These are phyloP conservation scores for Aspergillus diversus DNA, from an alignment of 495 filamentous ascomycete genomes.

Conservation along the genomic window DNA sequence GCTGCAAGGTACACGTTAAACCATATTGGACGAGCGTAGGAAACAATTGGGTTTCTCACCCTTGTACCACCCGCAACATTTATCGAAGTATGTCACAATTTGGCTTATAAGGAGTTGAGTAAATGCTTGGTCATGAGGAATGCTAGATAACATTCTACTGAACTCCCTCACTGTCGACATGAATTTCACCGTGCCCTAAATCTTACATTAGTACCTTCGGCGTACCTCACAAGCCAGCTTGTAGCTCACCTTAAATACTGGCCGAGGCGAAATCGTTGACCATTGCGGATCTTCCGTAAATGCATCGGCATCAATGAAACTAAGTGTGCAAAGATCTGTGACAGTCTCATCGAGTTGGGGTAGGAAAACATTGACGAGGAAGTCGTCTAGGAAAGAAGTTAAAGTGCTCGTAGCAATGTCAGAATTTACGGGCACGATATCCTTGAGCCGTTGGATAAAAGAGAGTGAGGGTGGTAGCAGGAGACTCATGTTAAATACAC, in stretches of 20 bases:
- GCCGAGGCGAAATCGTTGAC: conserved; percentile 72
- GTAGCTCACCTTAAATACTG: conserved; percentile 73
- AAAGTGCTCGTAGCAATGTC: conserved; percentile 86
- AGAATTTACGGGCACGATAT: conserved; percentile 81
- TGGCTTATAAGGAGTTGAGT: conserved; percentile 87
- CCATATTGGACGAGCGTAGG: not conserved
- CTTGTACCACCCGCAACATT: conserved; percentile 90
- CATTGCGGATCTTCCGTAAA: conserved; percentile 89
- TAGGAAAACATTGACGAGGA: conserved; percentile 96
- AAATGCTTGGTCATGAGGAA: conserved; percentile 96
- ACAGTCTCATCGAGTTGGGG: conserved; percentile 96
- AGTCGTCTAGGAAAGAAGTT: conserved; percentile 96
- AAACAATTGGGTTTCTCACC: conserved; percentile 37
- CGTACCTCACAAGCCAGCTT: not conserved
- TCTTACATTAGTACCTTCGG: conserved; percentile 4
- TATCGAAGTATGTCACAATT: conserved; percentile 87
- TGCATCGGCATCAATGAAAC: conserved; percentile 80
- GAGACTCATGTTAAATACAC: conserved; percentile 96
- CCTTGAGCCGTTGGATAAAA: conserved; percentile 89
- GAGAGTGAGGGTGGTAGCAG: conserved; percentile 90
- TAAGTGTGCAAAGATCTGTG: conserved; percentile 79
- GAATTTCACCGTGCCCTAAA: conserved; percentile 79
- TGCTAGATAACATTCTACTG: conserved; percentile 90
- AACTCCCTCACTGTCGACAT: conserved; percentile 85
- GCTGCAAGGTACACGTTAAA: conserved; percentile 29